phyloP scores from a whole-genome alignment of 2,329 filamentous ascomycete species.

The Trichoderma sp. region DNA sequence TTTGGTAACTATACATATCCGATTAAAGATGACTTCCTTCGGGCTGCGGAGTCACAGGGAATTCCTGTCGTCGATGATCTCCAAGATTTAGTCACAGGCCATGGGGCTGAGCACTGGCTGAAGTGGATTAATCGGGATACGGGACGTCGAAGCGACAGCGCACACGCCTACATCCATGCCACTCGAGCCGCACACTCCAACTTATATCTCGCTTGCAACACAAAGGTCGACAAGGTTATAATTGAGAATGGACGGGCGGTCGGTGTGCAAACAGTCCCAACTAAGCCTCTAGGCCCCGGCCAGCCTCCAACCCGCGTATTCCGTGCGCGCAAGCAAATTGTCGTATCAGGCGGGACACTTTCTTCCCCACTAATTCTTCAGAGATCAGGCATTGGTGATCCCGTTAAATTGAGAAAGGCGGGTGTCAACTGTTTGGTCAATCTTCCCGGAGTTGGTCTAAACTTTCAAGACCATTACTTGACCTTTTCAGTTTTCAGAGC shows the following conservation, averaged over 20 bases:
- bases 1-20: slow-evolving; percentile 41
- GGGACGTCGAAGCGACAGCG: slow-evolving; percentile 26
- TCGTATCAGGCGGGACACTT: slow-evolving; percentile 45
- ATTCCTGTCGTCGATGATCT: slow-evolving; percentile 49
- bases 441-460: slow-evolving; percentile 47
- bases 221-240: slow-evolving; percentile 44
- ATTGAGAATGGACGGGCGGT: slow-evolving; percentile 52
- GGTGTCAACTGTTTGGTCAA: slow-evolving; percentile 49
- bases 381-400: slow-evolving; percentile 54
- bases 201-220: slow-evolving; percentile 33
- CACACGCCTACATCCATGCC: slow-evolving; percentile 31
- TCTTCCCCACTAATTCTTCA: slow-evolving; percentile 53
- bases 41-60: slow-evolving; percentile 45
- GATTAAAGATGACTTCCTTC: slow-evolving; percentile 47
- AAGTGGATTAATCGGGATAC: slow-evolving; percentile 38
- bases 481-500: slow-evolving; percentile 36
- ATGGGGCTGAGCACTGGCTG: slow-evolving; percentile 37
- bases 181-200: slow-evolving; percentile 31
- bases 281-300: slow-evolving; percentile 37
- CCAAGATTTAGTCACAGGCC: slow-evolving; percentile 43
- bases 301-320: slow-evolving; percentile 33
- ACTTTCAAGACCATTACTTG: slow-evolving; percentile 45
- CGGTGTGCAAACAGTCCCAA: slow-evolving; percentile 54
- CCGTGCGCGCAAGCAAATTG: slow-evolving; percentile 53
- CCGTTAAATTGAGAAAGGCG: slow-evolving; percentile 39